A percentile compares a stretch with the other conserved stretches of the same genome.
These are phyloP conservation scores for Sonneratia caseolaris DNA, from an alignment of 345 rosid species.

Conservation along the genomic window DNA sequence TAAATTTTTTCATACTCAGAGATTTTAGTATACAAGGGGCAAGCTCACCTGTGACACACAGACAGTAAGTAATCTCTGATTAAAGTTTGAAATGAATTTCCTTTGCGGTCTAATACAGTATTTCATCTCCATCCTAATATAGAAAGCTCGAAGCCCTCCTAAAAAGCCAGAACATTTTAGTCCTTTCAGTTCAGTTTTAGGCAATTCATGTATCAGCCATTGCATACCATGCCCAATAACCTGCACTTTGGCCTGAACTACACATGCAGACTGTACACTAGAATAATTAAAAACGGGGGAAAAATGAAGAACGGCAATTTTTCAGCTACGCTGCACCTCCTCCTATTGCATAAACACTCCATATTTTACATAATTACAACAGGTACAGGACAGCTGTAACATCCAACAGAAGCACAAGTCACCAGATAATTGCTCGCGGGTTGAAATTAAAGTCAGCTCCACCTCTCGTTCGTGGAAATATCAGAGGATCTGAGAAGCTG, in stretches of 20 bases:
- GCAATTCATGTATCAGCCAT: background rate
- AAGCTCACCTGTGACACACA: background rate
- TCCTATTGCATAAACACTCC: background rate
- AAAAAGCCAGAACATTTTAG: background rate
- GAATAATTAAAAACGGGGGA: background rate
- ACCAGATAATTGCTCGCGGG: background rate
- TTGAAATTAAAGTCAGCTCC: background rate
- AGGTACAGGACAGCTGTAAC: background rate
- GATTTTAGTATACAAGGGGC: background rate
- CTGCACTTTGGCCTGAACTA: background rate
- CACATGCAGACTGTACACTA: background rate
- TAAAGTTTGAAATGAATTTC: background rate
- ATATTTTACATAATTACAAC: background rate
- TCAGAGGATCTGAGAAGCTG: background rate
- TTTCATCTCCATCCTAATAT: slow-evolving; percentile 1
- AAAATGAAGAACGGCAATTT: background rate
- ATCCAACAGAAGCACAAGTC: background rate
- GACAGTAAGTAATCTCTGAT: background rate
- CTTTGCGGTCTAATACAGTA: background rate
- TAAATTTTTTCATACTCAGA: background rate
- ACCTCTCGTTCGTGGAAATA: background rate
- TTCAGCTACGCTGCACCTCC: background rate
- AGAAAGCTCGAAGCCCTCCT: background rate
- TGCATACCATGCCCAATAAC: background rate
- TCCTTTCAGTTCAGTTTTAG: background rate